Evolutionary conservation across 164 flowering plant genomes (phyloP), one percentile per base, ranked within the genome.

Genomic region (Tetrastigma voinierianum): DNA sequence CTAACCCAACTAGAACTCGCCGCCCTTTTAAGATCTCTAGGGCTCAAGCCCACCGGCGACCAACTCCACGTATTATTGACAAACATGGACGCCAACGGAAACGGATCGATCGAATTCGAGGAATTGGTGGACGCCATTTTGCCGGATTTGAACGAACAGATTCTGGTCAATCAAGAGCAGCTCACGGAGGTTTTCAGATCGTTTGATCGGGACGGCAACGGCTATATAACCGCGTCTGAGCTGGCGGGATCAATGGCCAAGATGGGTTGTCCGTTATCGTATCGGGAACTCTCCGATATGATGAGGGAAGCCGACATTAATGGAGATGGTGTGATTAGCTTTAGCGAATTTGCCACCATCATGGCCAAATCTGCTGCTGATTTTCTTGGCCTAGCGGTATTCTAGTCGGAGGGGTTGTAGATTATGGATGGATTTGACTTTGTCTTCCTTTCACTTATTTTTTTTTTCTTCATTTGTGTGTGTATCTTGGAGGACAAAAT

Each of bases 231-330:
- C 1, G 85, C 93, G 4, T 86, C 93, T 3, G 95, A 92, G 77
- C 88, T 92, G 1, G 98, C 96, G 0, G 85, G 88, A 2, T 83
- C 90, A 12, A 92, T 92, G 98, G 90, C 96, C 10, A 90, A 87
- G 66, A 86, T 92, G 91, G 98, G 98, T 1, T 91, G 86, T 2
- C 90, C 96, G 0, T 75, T 92, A 46, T 79, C 93, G 9, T 87
- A 86, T 64, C 49, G 74, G 5, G 93, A 92, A 78, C 77, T 92
- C 12, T 65, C 87, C 2, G 90, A 83, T 14, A 87, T 88, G 91
- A 84, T 92, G 83, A 72, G 70, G 23, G 87, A 90, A 72, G 98
- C 96, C 6, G 98, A 92, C 54, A 65, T 72, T 5, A 82, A 92
- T 59, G 96, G 95, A 4, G 96, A 89, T 67, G 95, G 98, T 2